Evolutionary conservation across 768 basidiomycete species (phyloP).

Genomic region (Termitomyces bulborhizus): DNA sequence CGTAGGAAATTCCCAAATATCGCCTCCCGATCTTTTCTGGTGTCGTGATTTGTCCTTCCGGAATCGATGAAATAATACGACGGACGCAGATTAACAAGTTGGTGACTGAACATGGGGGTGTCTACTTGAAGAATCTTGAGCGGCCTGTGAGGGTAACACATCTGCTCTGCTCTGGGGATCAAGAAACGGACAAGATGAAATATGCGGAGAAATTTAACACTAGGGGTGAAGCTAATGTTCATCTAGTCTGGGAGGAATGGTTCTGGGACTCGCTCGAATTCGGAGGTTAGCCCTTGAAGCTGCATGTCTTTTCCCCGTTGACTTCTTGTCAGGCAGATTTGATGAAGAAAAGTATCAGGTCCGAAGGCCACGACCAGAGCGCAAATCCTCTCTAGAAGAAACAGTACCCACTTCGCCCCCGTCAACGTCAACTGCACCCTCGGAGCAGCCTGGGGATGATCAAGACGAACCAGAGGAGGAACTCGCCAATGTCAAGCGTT

Average conservation of each 20-base stretch:
- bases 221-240: constrained; percentile 64
- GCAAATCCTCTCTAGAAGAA: constrained; percentile 28
- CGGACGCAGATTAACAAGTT: constrained; percentile 61
- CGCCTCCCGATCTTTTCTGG: constrained; percentile 70
- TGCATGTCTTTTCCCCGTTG: background rate
- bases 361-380: constrained; percentile 52
- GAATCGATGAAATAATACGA: constrained; percentile 54
- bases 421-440: constrained; percentile 15
- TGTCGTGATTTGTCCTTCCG: constrained; percentile 68
- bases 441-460: constrained; percentile 13
- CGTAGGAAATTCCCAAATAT: constrained; percentile 51
- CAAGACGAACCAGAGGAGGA: constrained; percentile 48
- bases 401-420: constrained; percentile 17
- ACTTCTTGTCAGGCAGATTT: constrained; percentile 42
- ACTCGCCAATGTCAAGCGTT: constrained; percentile 47
- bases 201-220: constrained; percentile 73
- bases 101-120: constrained; percentile 55
- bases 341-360: constrained; percentile 59
- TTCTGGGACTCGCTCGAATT: constrained; percentile 88
- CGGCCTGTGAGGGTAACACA: constrained; percentile 81
- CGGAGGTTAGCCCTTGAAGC: constrained; percentile 38
- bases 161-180: constrained; percentile 67
- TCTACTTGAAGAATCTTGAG: constrained; percentile 70
- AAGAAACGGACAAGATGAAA: constrained; percentile 69
- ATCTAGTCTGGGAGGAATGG: constrained; percentile 93